phyloP scores from a whole-genome alignment of 2,329 filamentous ascomycete species.

The Colletotrichum karsti region DNA sequence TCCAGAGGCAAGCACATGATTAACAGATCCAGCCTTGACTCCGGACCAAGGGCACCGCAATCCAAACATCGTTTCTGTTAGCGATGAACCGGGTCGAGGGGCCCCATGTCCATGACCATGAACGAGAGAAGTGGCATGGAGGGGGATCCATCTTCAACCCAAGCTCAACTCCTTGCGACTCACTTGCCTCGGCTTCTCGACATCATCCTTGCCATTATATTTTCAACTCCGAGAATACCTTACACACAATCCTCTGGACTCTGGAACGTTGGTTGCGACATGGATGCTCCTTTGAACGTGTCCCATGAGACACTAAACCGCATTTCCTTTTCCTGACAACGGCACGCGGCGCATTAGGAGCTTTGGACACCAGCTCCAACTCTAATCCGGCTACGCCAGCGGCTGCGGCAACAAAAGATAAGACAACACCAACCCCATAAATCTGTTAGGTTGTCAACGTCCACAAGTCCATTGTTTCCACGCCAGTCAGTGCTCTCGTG shows the following conservation, averaged over 20 bases:
- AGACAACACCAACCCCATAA: neutral
- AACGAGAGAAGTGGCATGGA: neutral
- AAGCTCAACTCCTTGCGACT: neutral
- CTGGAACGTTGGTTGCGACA: slow-evolving; percentile 22
- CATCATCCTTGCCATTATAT: slow-evolving; percentile 23
- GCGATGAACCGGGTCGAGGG: neutral
- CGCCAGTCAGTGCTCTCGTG: slow-evolving; percentile 8
- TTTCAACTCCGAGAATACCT: too few species aligned
- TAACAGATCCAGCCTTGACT: slow-evolving; percentile 9
- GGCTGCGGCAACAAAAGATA: neutral
- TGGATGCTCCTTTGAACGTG: slow-evolving; percentile 10
- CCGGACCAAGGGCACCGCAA: slow-evolving; percentile 22
- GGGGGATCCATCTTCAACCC: neutral
- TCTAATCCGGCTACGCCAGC: slow-evolving; percentile 17
- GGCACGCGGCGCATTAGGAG: slow-evolving; percentile 10
- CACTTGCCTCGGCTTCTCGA: slow-evolving; percentile 24
- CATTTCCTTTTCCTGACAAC: neutral
- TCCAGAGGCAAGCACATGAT: slow-evolving; percentile 27
- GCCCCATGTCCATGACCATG: neutral
- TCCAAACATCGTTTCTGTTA: neutral
- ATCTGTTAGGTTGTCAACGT: neutral
- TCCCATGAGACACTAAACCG: slow-evolving; percentile 1
- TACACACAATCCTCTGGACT: too few species aligned
- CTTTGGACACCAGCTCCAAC: slow-evolving; percentile 28
- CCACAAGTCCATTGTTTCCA: neutral